Conservation (phyloP, 208 protist genomes). For the Leptomonas seymouri region DNA sequence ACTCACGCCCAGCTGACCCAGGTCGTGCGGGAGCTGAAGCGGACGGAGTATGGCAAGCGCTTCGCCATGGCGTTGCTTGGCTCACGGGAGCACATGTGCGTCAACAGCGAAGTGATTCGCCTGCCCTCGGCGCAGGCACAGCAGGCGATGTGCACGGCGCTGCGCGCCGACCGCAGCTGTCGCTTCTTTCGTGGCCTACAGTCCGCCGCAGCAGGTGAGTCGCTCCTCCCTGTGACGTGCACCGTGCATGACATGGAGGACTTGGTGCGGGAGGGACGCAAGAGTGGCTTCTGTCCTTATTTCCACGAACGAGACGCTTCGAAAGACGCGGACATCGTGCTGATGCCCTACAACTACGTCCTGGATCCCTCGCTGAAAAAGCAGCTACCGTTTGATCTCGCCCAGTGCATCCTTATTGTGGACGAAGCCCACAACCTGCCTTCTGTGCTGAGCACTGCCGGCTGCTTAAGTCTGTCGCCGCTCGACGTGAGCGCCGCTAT, state of each 20-base stretch:
- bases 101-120: constrained; percentile 87
- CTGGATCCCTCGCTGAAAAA: constrained; percentile 91
- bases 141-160: constrained; percentile 66
- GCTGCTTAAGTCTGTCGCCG: constrained; percentile 68
- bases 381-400: constrained; percentile 83
- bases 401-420: constrained; percentile 92
- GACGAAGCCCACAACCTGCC: constrained; percentile 98
- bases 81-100: constrained; percentile 97
- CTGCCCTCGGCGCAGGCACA: constrained; percentile 73
- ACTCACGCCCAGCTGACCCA: constrained; percentile 99
- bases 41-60: constrained; percentile 81
- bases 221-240: constrained; percentile 29
- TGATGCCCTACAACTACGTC: constrained; percentile 99
- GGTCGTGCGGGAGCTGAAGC: constrained; percentile 96
- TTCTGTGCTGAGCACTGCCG: constrained; percentile 58
- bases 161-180: constrained; percentile 72
- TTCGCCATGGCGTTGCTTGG: constrained; percentile 92
- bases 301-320: constrained; percentile 88
- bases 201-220: constrained; percentile 18
- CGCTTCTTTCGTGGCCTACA: constrained; percentile 75
- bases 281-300: constrained; percentile 94
- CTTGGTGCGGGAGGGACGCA: constrained; percentile 73
- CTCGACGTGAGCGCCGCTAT: constrained; percentile 80
- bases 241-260: constrained; percentile 95
- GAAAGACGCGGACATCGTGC: constrained; percentile 93